Base-by-base conservation (phyloP, 148 eudicot genomes). In the Beta vulgaris region DNA sequence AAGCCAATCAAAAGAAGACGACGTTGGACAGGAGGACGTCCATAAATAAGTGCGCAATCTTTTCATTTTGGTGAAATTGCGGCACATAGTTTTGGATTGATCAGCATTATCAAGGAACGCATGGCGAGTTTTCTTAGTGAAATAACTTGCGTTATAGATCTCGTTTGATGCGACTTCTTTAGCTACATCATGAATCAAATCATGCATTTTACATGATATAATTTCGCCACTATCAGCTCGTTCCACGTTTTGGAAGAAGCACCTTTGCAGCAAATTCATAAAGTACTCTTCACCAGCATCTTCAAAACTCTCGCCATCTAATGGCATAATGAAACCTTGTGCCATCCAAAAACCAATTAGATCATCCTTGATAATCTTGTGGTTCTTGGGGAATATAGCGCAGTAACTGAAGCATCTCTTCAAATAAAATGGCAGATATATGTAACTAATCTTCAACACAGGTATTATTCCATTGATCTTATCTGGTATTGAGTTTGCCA, bases 401-500 rank as follows among this genome's bases (percentile, higher is more conserved):
- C 76, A 82, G 14, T 51, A 82, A 21, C 48, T 34, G 58, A 82
- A 78, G 54, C 81, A 74, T 13, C 46, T 29, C 61, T 70, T 78
- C 40, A 82, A 62, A 1, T 16, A 11, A 0, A 58, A 21, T 0
- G 51, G 40, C 26, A 78, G 78, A 60, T 84, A 62, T 19, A 79
- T 53, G 53, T 86, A 86, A 74, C 85, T 85, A 34, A 88, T 63
- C 51, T 60, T 80, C 64, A 88, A 65, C 19, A 74, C 21, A 14
- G 68, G 77, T 31, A 74, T 43, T 26, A 88, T 75, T 16, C 65
- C 75, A 54, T 19, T n/a, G n/a, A n/a, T 54, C 59, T 71, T 53
- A 2, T 18, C 76, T 10, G 37, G 69, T 7, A 61, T 53, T 65
- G 67, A 72, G 35, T 73, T 74, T 72, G 80, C 80, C 46, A 84